Evolutionary conservation across 2,329 filamentous ascomycete species (phyloP), one percentile per base, ranked within the genome.

Genomic region (Metarhizium sp.): DNA sequence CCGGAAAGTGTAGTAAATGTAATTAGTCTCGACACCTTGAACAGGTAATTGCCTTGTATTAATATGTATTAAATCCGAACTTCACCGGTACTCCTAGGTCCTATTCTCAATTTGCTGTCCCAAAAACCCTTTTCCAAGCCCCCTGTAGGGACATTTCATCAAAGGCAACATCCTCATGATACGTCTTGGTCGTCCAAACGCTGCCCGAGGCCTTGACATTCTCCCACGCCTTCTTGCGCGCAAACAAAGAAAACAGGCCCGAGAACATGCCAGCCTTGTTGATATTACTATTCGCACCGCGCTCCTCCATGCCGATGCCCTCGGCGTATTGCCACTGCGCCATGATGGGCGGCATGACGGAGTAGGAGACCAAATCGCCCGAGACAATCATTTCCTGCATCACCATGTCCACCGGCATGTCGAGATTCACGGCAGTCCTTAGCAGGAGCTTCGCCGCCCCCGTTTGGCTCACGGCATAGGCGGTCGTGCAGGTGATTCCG

Each of bases 391-490:
- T 59, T 3, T 54, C 48, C 10, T 56, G 54, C 45, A 68, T 66
- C 20, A 65, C 50, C 20, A 65, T 54, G 52, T 68, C 66, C 2
- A 65, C 53, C 2, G 42, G 6, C 18, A 20, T 6, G n/a, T 45
- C 60, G 48, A 67, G 54, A 50, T 66, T 18, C 16, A 40, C 20
- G 16, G 52, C 43, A 6, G 32, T 14, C 4, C 52, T 25, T 3
- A 53, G 43, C 59, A 67, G 57, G 16, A 67, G 56, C 57, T 67
- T 67, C 13, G 62, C 63, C 2, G 66, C 66, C 25, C 66, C 66
- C 0, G 59, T 59, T 30, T 61, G 61, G n/a, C 57, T 62, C 8
- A 67, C 59, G 8, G 64, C 64, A 49, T 67, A 67, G 1, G 60
- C 63, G 2, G 63, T 65, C 8, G 63, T 64, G 56, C 66, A 67